Base-by-base conservation (phyloP, 2,329 filamentous ascomycete genomes). In the Paraphaeosphaeria minitans region DNA sequence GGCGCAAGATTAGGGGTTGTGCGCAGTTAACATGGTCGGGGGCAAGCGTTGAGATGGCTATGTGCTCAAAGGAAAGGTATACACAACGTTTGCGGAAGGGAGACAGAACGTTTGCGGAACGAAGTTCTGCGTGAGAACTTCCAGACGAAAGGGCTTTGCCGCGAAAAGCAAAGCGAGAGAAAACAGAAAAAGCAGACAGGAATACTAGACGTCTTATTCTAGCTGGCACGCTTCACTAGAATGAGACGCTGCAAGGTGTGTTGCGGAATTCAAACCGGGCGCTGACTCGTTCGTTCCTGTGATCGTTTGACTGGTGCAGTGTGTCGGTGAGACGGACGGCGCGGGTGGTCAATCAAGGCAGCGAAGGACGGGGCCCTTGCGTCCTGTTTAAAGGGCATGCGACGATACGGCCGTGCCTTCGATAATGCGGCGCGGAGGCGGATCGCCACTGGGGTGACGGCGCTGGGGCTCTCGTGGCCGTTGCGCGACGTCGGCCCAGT, bases 141-240 rank as follows among this genome's bases (percentile, higher is more conserved):
- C 63, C 62, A 47, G 45, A 43, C 27, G 39, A 58, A 53, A 57
- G 64, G 65, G 70, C 69, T 69, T 72, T 70, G 69, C 52, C 66
- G 64, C 57, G 64, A 72, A 70, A 71, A 69, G 68, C 72, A 73
- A 74, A 72, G 71, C 70, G 66, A 72, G 65, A 70, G 62, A 68
- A 53, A 54, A 58, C 35, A 71, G 68, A 69, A 66, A 39, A 69
- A 66, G 71, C 65, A 69, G 67, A 70, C 69, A 63, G 61, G 67
- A 64, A 69, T 53, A 58, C 64, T 58, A 66, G 59, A 64, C 64
- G 66, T 67, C 66, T 68, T 68, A 65, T 62, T 65, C 65, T 68
- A 67, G 61, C 59, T 60, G 63, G 60, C 60, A 60, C 48, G 60
- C 37, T 48, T 63, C 60, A 57, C 59, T 57, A 64, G 59, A 65